Conservation (phyloP, 495 filamentous ascomycete species). For the Penicillium canescens region DNA sequence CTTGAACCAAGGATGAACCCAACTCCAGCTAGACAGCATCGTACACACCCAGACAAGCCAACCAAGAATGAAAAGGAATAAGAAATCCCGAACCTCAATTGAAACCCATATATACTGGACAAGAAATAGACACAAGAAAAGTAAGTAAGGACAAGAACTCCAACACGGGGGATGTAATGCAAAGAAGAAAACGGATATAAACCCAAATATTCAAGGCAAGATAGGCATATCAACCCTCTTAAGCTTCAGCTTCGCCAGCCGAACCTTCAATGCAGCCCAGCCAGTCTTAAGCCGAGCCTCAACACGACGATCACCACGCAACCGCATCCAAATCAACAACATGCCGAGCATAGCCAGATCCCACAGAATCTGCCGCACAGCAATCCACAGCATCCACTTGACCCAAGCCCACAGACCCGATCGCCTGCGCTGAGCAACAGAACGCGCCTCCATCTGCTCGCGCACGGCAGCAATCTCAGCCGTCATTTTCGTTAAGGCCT, state of each 20-base stretch:
- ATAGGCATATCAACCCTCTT: conserved; percentile 26
- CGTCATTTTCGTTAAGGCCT: conserved; percentile 84
- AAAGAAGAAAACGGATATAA: not conserved
- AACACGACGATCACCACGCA: conserved; percentile 71
- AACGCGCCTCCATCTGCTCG: conserved; percentile 77
- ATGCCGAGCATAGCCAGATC: conserved; percentile 70
- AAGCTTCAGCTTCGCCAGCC: conserved; percentile 51
- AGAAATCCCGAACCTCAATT: conserved; percentile 17
- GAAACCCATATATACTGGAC: conserved; percentile 34
- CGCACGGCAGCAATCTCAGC: conserved; percentile 91
- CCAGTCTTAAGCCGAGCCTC: conserved; percentile 73
- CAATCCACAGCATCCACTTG: conserved; percentile 67
- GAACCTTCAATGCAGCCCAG: conserved; percentile 60
- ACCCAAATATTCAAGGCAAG: conserved; percentile 19
- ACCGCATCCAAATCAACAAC: conserved; percentile 76
- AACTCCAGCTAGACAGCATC: not conserved
- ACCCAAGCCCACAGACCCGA: conserved; percentile 67
- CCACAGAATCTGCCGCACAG: conserved; percentile 70
- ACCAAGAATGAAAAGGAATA: conserved; percentile 7
- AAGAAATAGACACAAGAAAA: conserved; percentile 15
- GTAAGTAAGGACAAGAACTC: conserved; percentile 10
- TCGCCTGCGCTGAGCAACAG: conserved; percentile 41
- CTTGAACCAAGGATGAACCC: too few species aligned
- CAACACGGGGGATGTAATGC: conserved; percentile 5
- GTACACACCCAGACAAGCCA: conserved; percentile 6